Evolutionary conservation across 2,329 filamentous ascomycete genomes (phyloP), one percentile per base, ranked within the genome.

Genomic region (Nigrograna mackinnonii): DNA sequence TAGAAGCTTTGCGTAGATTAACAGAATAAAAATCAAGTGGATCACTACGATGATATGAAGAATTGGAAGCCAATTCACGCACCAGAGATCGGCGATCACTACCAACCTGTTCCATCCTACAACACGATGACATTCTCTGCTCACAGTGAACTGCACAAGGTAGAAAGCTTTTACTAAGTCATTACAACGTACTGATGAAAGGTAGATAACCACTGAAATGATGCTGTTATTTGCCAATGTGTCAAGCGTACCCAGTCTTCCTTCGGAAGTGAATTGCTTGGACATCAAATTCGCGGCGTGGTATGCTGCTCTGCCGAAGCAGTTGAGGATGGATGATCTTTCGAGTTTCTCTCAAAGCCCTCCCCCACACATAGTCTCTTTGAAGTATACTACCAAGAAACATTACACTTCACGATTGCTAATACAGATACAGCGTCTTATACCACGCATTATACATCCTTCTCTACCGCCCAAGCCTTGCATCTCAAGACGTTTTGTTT

Each of bases 361-460:
- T 19, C 50, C 49, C 16, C 50, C 50, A 5, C 50, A 54, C 35
- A 52, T 54, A 9, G 37, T 54, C 31, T 52, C 46, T 36, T 39
- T 54, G 13, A 54, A 52, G 31, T 34, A 34, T 16, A 16, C 17
- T 18, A 13, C 31, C 17, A 34, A 17, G 16, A 34, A 17, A 34
- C 31, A 34, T 13, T 13, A 11, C 9, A 34, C 13, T 18, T 13
- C 17, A 17, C 16, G 13, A 17, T 18, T n/a, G 11, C 11, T 28
- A 28, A 28, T 14, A 28, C 11, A 14, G 11, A 14, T 12, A 28
- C 24, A 34, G 31, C 22, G 44, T 55, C 3, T 32, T 49, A 20
- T 54, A 43, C 22, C 47, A 49, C 38, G 47, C 50, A 0, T 42
- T 49, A 28, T 34, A 48, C 3, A 55, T 54, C 13, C 31, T 55